Conservation (phyloP, 129 eudicot species). For the Arctium minus region DNA sequence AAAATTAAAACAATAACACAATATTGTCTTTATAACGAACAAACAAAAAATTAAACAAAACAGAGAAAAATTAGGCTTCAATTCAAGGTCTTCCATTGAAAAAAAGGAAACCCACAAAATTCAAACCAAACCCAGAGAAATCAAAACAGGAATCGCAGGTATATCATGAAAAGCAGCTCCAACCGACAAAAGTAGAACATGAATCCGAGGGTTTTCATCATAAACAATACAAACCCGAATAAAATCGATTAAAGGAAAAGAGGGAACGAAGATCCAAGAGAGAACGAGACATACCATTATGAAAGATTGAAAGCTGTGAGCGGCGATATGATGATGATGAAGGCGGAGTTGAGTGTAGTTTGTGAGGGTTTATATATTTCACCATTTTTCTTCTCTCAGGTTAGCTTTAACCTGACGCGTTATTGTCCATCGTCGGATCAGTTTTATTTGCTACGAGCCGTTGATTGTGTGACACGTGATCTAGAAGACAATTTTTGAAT, state of each 20-base stretch:
- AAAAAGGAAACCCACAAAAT: background rate
- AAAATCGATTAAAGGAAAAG: no score
- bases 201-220: background rate
- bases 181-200: background rate
- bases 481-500: background rate
- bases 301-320: background rate
- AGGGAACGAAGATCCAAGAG: background rate
- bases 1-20: background rate
- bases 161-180: background rate
- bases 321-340: background rate
- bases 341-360: background rate
- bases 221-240: background rate
- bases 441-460: background rate
- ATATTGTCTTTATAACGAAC: background rate
- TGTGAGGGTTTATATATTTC: background rate
- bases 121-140: background rate
- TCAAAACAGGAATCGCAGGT: background rate
- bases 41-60: background rate
- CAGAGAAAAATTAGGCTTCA: no score
- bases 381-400: background rate
- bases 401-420: slow-evolving; percentile 45
- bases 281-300: background rate
- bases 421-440: slow-evolving; percentile 39
- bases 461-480: background rate
- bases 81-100: background rate